Base-by-base conservation (phyloP, 1,284 basidiomycete genomes). In the Pyrrhoderma noxium region DNA sequence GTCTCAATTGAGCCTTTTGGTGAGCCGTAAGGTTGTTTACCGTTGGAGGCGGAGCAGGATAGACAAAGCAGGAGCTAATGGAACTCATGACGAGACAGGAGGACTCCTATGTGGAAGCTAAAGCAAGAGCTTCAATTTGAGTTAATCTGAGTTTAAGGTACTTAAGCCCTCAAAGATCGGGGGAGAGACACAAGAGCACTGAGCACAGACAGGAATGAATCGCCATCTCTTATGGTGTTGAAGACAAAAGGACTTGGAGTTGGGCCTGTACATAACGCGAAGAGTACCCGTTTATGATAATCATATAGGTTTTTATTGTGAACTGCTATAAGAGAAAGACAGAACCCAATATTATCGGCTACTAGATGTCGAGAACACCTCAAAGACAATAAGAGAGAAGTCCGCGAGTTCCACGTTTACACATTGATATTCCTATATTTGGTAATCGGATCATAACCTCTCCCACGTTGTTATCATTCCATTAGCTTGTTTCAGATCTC, bases 21-120 rank as follows among this genome's bases (percentile, higher is more conserved):
- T 38, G 25, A 16, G 45, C 13, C 21, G 45, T 35, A 14, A 55
- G 47, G 3, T 21, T 48, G 36, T 55, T 55, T 11, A 51, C 45
- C 11, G 53, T 55, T 16, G 53, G 53, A 16, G 53, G 53, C 5
- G 53, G 53, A 5, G 39, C 27, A 5, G 53, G 46, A 31, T 54
- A 38, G 3, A 54, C 48, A 27, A 18, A 42, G 22, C 35, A 54
- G 35, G 16, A 35, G n/a, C 27, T 18, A n/a, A 21, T 23, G 38
- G 25, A 18, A 14, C 31, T 31, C 35, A 43, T 36, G 23, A 23
- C 16, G 46, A 11, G 45, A 31, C 21, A 46, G 35, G 34, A 35
- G 22, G 22, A 35, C 42, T 41, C 16, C 16, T 18, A 41, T 8
- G 16, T 21, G 41, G 13, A 21, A 37, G n/a, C 11, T 11, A 13